Evolutionary conservation across 768 basidiomycete species (phyloP).

Genomic region (Ramaria sp.): DNA sequence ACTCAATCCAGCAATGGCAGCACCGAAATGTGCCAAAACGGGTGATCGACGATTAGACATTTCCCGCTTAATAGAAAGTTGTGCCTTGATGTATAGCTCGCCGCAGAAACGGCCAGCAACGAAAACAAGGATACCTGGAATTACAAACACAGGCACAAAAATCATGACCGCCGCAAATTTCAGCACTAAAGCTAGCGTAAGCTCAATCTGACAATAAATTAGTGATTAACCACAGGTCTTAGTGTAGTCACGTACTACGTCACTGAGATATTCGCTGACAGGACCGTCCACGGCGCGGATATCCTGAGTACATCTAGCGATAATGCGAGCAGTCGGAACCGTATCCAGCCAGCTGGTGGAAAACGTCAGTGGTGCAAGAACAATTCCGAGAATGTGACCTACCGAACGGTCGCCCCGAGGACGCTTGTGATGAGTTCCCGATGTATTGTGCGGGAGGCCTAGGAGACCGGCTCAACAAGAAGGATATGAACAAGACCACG

Average conservation of each 20-base stretch:
- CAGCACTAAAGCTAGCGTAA: not conserved
- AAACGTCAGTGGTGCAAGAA: not conserved
- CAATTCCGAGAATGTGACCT: not conserved
- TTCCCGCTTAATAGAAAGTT: too few relatives aligned
- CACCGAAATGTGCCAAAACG: slow-evolving; percentile 40
- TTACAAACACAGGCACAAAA: too few relatives aligned
- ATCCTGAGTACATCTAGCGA: too few relatives aligned
- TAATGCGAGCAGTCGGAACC: too few relatives aligned
- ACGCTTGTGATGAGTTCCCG: slow-evolving; percentile 39
- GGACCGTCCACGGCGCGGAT: too few relatives aligned
- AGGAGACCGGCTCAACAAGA: not conserved
- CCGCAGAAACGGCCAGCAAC: too few relatives aligned
- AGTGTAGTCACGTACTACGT: not conserved
- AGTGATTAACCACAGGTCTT: not conserved
- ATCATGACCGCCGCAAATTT: too few relatives aligned
- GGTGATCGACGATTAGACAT: too few relatives aligned
- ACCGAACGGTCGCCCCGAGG: slow-evolving; percentile 42
- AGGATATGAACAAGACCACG: not conserved
- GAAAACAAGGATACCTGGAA: too few relatives aligned
- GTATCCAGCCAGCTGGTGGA: slow-evolving; percentile 35
- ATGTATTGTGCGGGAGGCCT: slow-evolving; percentile 39
- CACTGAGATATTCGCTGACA: not conserved
- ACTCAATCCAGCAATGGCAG: slow-evolving; percentile 49
- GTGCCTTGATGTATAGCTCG: too few relatives aligned
- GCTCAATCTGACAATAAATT: not conserved